Evolutionary conservation across 768 basidiomycete species (phyloP).

Genomic region (Tremella fuciformis): DNA sequence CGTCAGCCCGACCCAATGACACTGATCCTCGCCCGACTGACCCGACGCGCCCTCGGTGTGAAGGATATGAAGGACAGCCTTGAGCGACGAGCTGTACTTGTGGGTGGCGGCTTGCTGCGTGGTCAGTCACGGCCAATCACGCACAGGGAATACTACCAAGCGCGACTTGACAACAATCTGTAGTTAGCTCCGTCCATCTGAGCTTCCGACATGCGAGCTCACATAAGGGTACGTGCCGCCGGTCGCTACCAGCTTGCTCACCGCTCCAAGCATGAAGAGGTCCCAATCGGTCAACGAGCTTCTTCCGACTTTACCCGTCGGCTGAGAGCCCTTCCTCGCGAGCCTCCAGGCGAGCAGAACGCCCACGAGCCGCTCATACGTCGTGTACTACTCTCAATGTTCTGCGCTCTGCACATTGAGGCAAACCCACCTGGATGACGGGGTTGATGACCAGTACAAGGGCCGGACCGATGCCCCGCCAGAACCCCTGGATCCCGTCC

Average conservation of each 20-base stretch:
- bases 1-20: neutral
- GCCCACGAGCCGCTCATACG: constrained; percentile 94
- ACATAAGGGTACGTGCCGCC: constrained; percentile 74
- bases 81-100: constrained; percentile 70
- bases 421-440: constrained; percentile 62
- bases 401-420: neutral
- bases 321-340: constrained; percentile 58
- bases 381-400: constrained; percentile 66
- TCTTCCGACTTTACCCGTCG: constrained; percentile 52
- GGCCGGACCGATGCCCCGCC: constrained; percentile 91
- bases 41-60: constrained; percentile 61
- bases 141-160: constrained; percentile 30
- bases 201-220: constrained; percentile 35
- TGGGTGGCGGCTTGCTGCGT: constrained; percentile 62
- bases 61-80: constrained; percentile 75
- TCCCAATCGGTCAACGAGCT: constrained; percentile 74
- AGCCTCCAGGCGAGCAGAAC: constrained; percentile 64
- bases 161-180: constrained; percentile 53
- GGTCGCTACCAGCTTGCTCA: constrained; percentile 73
- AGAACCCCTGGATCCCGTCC: constrained; percentile 78
- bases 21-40: constrained; percentile 15
- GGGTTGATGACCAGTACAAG: constrained; percentile 90
- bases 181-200: neutral
- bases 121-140: neutral
- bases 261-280: constrained; percentile 89